Evolutionary conservation across 2,329 filamentous ascomycete genomes (phyloP).

Genomic region (Sphaerulina musiva): DNA sequence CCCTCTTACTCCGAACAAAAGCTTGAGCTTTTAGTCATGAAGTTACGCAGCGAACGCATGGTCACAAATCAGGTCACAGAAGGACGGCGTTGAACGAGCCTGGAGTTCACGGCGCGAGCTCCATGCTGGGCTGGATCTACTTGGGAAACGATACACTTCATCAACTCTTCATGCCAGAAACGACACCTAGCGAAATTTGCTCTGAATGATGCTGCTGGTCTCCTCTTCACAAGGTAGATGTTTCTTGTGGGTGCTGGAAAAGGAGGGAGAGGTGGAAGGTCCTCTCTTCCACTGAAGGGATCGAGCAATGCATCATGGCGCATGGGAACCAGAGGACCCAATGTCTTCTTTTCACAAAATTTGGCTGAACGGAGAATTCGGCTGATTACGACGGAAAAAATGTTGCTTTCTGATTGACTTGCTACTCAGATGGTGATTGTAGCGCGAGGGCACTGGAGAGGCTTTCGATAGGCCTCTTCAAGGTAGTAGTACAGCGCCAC

Average conservation of each 20-base stretch:
- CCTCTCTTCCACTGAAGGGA: neutral
- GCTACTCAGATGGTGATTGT: neutral
- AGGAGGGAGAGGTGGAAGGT: slow-evolving; percentile 3
- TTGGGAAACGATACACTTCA: slow-evolving; percentile 12
- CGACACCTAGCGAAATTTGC: slow-evolving; percentile 9
- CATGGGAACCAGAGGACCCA: slow-evolving; percentile 1
- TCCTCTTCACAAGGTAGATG: slow-evolving; percentile 18
- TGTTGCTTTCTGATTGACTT: slow-evolving; percentile 1
- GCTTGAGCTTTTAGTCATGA: slow-evolving; percentile 34
- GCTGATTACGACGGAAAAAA: neutral
- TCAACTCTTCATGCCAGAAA: slow-evolving; percentile 8
- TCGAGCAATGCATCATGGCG: neutral
- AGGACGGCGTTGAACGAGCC: slow-evolving; percentile 25
- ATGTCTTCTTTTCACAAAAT: neutral
- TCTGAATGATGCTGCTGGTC: slow-evolving; percentile 3
- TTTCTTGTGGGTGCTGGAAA: slow-evolving; percentile 13
- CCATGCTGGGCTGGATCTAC: slow-evolving; percentile 15
- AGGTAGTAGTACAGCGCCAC: neutral
- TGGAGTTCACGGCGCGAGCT: slow-evolving; percentile 24
- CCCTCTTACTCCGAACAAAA: slow-evolving; percentile 13
- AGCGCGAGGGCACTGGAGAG: neutral
- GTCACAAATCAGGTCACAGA: slow-evolving; percentile 19
- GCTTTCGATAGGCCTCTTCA: slow-evolving; percentile 5
- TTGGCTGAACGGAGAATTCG: neutral
- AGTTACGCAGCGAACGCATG: slow-evolving; percentile 34